Conservation (phyloP, 2,329 filamentous ascomycete genomes). For the Zelopaecilomyces penicillatus region DNA sequence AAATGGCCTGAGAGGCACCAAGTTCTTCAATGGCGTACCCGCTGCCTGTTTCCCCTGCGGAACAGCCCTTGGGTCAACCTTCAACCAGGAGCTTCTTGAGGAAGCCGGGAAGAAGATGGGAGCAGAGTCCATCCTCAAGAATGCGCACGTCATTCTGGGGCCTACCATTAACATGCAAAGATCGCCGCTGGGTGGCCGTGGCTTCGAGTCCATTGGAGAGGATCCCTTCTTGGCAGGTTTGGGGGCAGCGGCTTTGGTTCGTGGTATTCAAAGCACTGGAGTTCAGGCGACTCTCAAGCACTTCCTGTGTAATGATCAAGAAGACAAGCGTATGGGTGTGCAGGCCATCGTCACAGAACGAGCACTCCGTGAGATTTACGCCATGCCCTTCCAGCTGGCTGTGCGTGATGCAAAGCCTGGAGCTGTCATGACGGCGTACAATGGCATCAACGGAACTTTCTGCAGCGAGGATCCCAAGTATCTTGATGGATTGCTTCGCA, state of each 20-base stretch:
- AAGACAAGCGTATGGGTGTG: slow-evolving; percentile 48
- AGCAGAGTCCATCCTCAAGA: slow-evolving; percentile 46
- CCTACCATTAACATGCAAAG: slow-evolving; percentile 58
- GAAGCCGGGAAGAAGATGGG: slow-evolving; percentile 44
- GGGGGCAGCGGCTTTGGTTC: slow-evolving; percentile 43
- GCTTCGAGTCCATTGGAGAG: slow-evolving; percentile 51
- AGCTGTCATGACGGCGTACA: slow-evolving; percentile 52
- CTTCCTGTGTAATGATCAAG: slow-evolving; percentile 54
- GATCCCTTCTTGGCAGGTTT: slow-evolving; percentile 50
- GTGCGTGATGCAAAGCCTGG: slow-evolving; percentile 42
- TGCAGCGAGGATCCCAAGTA: slow-evolving; percentile 46
- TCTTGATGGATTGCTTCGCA: slow-evolving; percentile 41
- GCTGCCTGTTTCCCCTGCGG: slow-evolving; percentile 56
- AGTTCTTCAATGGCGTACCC: slow-evolving; percentile 56
- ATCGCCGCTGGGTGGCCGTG: slow-evolving; percentile 50
- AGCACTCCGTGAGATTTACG: slow-evolving; percentile 50
- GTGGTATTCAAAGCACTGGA: slow-evolving; percentile 47
- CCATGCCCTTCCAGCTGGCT: slow-evolving; percentile 49
- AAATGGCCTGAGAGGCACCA: slow-evolving; percentile 59
- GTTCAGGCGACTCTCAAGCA: slow-evolving; percentile 52
- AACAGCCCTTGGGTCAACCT: slow-evolving; percentile 49
- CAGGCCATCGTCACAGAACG: slow-evolving; percentile 47
- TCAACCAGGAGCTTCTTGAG: slow-evolving; percentile 44
- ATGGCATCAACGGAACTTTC: slow-evolving; percentile 48
- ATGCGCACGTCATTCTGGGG: slow-evolving; percentile 49